Evolutionary conservation across 1,284 basidiomycete genomes (phyloP), one percentile per base, ranked within the genome.

Genomic region (Tilletia walkeri): DNA sequence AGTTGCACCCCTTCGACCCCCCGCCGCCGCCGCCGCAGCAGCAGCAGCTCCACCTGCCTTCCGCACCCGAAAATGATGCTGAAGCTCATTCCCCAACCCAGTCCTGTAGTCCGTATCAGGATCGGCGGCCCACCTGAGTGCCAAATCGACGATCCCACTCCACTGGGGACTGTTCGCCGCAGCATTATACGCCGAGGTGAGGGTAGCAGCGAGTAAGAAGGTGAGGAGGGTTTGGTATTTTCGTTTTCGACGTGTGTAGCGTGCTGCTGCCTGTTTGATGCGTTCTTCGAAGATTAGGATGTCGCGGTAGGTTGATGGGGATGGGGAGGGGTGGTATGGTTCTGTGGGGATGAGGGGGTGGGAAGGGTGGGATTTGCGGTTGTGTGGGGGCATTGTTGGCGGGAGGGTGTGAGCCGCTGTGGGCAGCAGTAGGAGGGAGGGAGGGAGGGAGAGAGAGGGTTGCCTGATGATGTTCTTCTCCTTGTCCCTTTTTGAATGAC

Each of bases 251-350:
- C 89, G 87, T 80, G 92, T 90, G 20, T 98, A 86, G 73, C 88
- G 89, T 10, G 90, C 88, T 3, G 93, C 93, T 83, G 93, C 98
- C 67, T 91, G 92, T 85, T 98, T 98, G 69, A 99, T 88, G 18
- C 96, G 88, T 84, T 99, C 95, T 85, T 99, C 95, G 75, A 99
- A 98, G 67, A 94, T 86, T 49, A 98, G 88, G 38, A 99, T 86
- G 84, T 99, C 95, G 63, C 92, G 88, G 83, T 92, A 94, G 0
- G 93, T 94, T 18, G 89, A 86, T 65, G 87, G 86, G 82, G 93
- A 91, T 73, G 89, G 88, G 12, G 89, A 84, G 0, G 92, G 91
- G 24, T 68, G 56, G 67, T 75, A 78, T 0, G 76, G 72, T 41
- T 70, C 70, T 2, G 59, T 63, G 9, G 59, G 59, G 59, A 63